Base-by-base conservation (phyloP, 331 rosid species). In the Pyrus hybrid region DNA sequence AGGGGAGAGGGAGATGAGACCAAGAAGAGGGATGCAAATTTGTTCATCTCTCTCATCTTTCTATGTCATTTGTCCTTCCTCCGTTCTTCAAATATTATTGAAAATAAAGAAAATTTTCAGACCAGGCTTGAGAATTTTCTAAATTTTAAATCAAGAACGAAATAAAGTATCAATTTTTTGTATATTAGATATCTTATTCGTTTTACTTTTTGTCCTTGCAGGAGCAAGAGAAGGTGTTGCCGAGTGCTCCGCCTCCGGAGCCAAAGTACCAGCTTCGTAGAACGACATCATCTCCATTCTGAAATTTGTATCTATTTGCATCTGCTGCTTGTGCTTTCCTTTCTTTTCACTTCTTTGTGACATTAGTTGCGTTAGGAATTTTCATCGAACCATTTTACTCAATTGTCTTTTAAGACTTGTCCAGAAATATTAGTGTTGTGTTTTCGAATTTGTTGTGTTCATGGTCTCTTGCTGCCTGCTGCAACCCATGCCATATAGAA, bases 201-300 rank as follows among this genome's bases (percentile, higher is more conserved):
- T 43, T 5, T 53, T 56, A 30, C 10, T 58, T 23, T 58, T 67
- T 7, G 18, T 75, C 7, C 74, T 69, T 82, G 83, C 89, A 93
- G 98, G 91, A 89, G 78, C 81, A 85, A 37, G 90, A 88, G 82
- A 84, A 88, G 68, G 78, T 86, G 82, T 68, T 88, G 82, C 88
- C 91, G 0, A 33, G 65, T 68, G 83, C 78, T 8, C 91, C 92
- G 25, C 84, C 88, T 54, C 91, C 93, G 0, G 93, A 91, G 81
- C 97, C 98, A 0, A 87, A 83, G 90, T 85, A 86, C 75, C 97
- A 91, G 88, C 92, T 93, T 72, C 93, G 98, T 14, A 88, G 98
- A 83, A 88, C 89, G 8, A 11, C 91, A 18, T 93, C 97, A 2
- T 87, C 97, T 5, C 77, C 83, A 20, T 86, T 93, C 70, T 93